Evolutionary conservation across 768 basidiomycete genomes (phyloP).

Genomic region (Paxillus ammoniavirescens): DNA sequence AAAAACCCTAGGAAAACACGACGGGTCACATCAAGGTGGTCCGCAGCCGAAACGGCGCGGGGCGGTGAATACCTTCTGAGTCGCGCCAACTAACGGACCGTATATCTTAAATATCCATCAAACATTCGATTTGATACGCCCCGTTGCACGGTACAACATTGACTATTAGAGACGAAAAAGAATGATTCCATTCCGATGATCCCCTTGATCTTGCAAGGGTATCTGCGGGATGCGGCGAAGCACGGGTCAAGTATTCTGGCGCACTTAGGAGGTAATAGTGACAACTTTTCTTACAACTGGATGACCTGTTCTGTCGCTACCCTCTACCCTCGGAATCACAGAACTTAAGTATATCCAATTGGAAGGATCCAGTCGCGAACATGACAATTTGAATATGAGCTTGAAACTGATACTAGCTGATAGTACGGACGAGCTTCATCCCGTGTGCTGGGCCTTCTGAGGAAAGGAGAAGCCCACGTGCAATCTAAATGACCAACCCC

Average conservation of each 20-base stretch:
- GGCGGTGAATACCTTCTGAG: no score
- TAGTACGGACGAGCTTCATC: neutral
- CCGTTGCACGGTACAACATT: no score
- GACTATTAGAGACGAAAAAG: no score
- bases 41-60: no score
- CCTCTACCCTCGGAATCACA: conserved; percentile 20
- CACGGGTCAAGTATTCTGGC: no score
- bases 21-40: no score
- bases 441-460: conserved; percentile 8
- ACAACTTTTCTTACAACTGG: conserved; percentile 14
- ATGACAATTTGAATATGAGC: conserved; percentile 41
- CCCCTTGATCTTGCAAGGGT: conserved; percentile 7
- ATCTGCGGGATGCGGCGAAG: no score
- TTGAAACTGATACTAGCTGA: conserved; percentile 27
- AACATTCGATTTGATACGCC: no score
- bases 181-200: neutral
- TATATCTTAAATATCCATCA: no score
- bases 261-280: conserved; percentile 42
- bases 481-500: conserved; percentile 43
- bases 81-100: no score
- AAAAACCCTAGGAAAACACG: no score
- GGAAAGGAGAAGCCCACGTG: conserved; percentile 40
- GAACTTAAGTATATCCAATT: conserved; percentile 52
- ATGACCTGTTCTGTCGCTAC: neutral
- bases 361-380: conserved; percentile 42